A percentile compares a stretch with the other conserved stretches of the same genome.
Conservation (phyloP, 306 rosid genomes). For the Dryas alaskensis region DNA sequence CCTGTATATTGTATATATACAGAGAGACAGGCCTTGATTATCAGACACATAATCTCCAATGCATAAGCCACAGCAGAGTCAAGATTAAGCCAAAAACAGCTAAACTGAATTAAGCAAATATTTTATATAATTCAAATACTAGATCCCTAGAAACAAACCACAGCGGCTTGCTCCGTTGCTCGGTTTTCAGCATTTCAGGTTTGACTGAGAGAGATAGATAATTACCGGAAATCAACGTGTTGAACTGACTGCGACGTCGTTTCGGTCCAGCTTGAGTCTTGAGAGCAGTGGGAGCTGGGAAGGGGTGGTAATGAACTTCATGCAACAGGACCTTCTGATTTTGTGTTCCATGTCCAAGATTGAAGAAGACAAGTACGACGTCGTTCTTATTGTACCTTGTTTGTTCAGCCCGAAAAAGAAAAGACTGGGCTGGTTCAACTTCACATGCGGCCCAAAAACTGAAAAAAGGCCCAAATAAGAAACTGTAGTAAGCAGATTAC, state of each 20-base stretch:
- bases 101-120: no score
- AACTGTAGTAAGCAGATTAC: no score
- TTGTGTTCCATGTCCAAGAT: background rate
- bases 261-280: background rate
- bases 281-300: background rate
- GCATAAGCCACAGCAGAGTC: no score
- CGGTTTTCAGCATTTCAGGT: background rate
- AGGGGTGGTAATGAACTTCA: background rate
- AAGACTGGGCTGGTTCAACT: no score
- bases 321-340: background rate
- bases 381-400: no score
- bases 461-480: no score
- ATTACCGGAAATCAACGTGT: background rate
- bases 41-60: no score
- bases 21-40: no score
- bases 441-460: no score
- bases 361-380: background rate
- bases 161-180: background rate
- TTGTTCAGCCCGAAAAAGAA: no score
- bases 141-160: background rate
- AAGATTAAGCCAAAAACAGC: no score
- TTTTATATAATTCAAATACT: no score
- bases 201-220: background rate
- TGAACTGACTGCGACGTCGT: background rate
- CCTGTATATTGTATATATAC: background rate